Base-by-base conservation (phyloP, 768 basidiomycete genomes). In the Mycena epipterygia region DNA sequence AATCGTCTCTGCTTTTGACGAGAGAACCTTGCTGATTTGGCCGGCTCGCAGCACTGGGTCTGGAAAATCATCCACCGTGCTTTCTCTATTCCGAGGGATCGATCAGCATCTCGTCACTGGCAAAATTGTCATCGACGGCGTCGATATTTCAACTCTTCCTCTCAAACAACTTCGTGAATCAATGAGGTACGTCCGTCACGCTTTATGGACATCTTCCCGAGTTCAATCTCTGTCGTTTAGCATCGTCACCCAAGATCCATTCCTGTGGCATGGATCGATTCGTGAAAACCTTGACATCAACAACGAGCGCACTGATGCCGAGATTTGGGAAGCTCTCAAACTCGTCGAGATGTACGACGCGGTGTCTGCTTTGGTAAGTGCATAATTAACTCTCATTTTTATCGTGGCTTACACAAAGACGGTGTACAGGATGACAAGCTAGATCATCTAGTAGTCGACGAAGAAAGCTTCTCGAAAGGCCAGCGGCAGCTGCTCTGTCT, bases 101-200 rank as follows among this genome's bases (percentile, higher is more conserved):
- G 68, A 70, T 21, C 68, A 70, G 39, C 62, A 70, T 29, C 68
- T 70, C 39, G 68, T 70, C 30, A 58, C 68, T 0, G 68, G 68
- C 29, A 69, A 56, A 30, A 69, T 69, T 21, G 17, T 35, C 46
- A 64, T 69, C 21, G 68, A 69, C 17, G 68, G 63, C 16, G 68
- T 70, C 25, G 68, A 70, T 58, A 64, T 70, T 23, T 64, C 68
- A 2, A 64, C 68, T 17, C n/a, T 70, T 12, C 49, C 68, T 13
- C 30, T 64, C 19, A 48, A 64, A 27, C 21, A 41, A 2, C 46
- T 70, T 12, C 68, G 68, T 25, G 62, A 64, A 35, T 70, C 68
- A 6, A 70, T 70, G 68, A 64, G 68, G 68, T 59, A 25, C 3
- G 33, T 46, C 9, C 14, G 19, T 37, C 35, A 14, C 46, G 60